Evolutionary conservation across 768 basidiomycete genomes (phyloP), one percentile per base, ranked within the genome.

Genomic region (Suillus bovinus): DNA sequence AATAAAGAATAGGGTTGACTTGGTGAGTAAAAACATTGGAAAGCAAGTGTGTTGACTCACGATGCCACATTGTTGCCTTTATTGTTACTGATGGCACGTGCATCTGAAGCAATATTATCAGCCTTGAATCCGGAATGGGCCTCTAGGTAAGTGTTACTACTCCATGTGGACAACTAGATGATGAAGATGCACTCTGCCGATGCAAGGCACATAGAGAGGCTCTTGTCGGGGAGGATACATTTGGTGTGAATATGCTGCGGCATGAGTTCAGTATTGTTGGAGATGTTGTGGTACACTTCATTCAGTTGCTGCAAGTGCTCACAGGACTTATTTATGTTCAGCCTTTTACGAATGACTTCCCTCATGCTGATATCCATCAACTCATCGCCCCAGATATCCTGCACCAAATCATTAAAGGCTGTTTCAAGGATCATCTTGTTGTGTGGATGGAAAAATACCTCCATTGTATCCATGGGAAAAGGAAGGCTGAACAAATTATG

Each of bases 361-460:
- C 27, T 49, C 22, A 4, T 6, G 44, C 44, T 5, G 13, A 46
- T 3, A 46, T 65, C 33, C 58, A 62, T 24, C 38, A 62, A 33
- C 38, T 62, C 7, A 42, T 64, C 5, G 11, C 59, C 6, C 63
- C 63, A 1, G 27, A 64, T 31, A 42, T 61, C 14, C 53, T 61
- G 77, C 41, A 42, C 20, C 41, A 42, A 9, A 20, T 42, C 41
- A n/a, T 42, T 20, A 42, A 42, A 42, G 41, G 78, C 10, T 72
- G 68, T 1, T 80, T 80, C 67, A 80, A 79, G 59, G 78, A 79
- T 54, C 79, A 80, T 60, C 63, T 80, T 11, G 78, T 80, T 0
- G 58, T 58, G 10, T 80, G 79, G 79, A 69, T 76, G 0, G 56
- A 58, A 1, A 62, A 74, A 5, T 80, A 78, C 61, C 60, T 82